A percentile compares a stretch with the other conserved stretches of the same genome.
Evolutionary conservation across 2,329 filamentous ascomycete genomes (phyloP).

Genomic region (Apiospora kogelbergensis): DNA sequence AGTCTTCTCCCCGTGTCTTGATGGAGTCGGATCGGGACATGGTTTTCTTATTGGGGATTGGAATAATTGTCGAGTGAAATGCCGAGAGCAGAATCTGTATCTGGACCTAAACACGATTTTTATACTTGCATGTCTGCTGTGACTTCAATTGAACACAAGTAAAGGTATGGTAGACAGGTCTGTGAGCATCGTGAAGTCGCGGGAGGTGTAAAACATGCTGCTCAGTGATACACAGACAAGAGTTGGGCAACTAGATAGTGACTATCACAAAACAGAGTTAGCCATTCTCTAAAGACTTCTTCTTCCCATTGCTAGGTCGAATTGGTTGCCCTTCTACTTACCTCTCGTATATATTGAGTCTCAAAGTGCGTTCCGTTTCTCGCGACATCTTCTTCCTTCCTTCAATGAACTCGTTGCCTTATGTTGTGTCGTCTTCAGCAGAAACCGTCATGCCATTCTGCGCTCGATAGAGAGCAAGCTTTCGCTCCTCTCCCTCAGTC

Average conservation of each 20-base stretch:
- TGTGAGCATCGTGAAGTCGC: neutral
- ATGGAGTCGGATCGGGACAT: no score
- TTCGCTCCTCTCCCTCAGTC: slow-evolving; percentile 27
- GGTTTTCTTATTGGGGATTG: no score
- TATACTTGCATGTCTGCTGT: neutral
- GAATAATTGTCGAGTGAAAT: neutral
- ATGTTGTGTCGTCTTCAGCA: neutral
- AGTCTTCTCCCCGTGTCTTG: no score
- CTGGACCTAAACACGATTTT: neutral
- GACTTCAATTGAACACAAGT: neutral
- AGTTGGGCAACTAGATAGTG: neutral
- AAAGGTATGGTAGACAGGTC: neutral
- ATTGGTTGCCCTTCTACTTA: no score
- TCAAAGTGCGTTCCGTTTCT: no score
- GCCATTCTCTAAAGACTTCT: no score
- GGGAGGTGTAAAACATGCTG: neutral
- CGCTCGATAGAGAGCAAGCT: slow-evolving; percentile 6
- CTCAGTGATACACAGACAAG: neutral
- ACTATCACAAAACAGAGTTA: no score
- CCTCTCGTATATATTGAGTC: no score
- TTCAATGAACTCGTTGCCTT: no score
- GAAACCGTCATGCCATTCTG: neutral
- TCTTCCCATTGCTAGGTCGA: no score
- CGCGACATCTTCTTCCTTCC: no score
- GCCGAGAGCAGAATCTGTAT: neutral